These are phyloP conservation scores for Amanita phalloides DNA, from an alignment of 768 basidiomycete species.

Conservation along the genomic window DNA sequence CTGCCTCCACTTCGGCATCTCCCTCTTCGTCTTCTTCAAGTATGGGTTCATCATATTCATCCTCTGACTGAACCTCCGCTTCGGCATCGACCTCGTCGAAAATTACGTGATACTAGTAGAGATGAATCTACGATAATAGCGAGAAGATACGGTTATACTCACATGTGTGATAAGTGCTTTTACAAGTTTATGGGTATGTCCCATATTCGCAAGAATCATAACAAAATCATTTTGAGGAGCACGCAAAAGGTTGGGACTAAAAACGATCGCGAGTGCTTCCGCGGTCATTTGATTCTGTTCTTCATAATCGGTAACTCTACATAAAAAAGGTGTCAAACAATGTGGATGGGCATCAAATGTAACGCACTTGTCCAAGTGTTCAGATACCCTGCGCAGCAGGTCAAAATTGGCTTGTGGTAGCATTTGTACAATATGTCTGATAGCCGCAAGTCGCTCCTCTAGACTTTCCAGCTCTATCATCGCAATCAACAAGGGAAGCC, in stretches of 20 bases:
- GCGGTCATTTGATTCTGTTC: constrained; percentile 88
- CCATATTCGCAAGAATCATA: constrained; percentile 74
- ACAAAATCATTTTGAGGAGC: constrained; percentile 73
- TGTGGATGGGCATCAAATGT: neutral
- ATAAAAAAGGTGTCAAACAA: neutral
- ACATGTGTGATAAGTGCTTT: constrained; percentile 72
- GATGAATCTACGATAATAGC: constrained; percentile 4
- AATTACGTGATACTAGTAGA: constrained; percentile 46
- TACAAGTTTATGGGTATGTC: constrained; percentile 62
- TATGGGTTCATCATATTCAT: constrained; percentile 57
- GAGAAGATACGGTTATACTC: constrained; percentile 14
- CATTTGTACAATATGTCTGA: constrained; percentile 57
- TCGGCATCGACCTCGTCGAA: constrained; percentile 64
- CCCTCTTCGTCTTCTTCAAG: constrained; percentile 59
- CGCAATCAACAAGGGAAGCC: constrained; percentile 1
- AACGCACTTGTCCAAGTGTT: constrained; percentile 70
- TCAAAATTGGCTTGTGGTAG: constrained; percentile 71
- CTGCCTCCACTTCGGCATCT: constrained; percentile 17
- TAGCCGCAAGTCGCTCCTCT: constrained; percentile 49
- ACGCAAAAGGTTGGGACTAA: constrained; percentile 71
- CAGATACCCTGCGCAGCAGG: constrained; percentile 65
- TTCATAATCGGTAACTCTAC: constrained; percentile 79
- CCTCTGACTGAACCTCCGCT: constrained; percentile 47
- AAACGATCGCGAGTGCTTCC: constrained; percentile 76
- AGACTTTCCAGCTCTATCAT: constrained; percentile 57